phyloP scores from a whole-genome alignment of 2,329 filamentous ascomycete species.

The Paradendryphiella salina region DNA sequence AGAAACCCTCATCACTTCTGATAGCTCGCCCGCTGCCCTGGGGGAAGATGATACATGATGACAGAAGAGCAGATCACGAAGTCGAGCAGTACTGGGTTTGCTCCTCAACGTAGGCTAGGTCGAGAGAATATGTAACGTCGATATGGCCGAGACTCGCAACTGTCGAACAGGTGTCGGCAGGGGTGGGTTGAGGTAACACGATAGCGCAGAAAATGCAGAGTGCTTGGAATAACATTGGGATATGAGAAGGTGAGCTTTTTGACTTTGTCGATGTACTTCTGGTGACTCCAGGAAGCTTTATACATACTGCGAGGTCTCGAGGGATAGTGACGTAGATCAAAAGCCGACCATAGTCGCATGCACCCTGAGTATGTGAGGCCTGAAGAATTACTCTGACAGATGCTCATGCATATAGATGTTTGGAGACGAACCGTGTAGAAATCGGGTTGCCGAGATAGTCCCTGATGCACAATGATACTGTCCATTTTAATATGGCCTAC shows the following conservation, averaged over 20 bases:
- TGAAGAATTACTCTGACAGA: too few species aligned
- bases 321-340: neutral
- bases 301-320: neutral
- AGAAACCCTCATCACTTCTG: slow-evolving; percentile 57
- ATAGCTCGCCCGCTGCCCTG: slow-evolving; percentile 55
- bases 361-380: neutral
- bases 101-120: slow-evolving; percentile 32
- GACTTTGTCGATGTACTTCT: neutral
- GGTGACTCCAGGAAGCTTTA: neutral
- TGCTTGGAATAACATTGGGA: slow-evolving; percentile 4
- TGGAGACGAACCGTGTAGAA: neutral
- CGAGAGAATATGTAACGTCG: slow-evolving; percentile 23
- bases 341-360: neutral
- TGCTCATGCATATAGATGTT: neutral
- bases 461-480: neutral
- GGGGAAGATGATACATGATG: slow-evolving; percentile 41
- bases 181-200: slow-evolving; percentile 1
- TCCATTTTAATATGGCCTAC: too few species aligned
- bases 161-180: slow-evolving; percentile 27
- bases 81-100: slow-evolving; percentile 41
- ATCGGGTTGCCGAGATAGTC: neutral
- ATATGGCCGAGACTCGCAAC: slow-evolving; percentile 30
- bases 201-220: slow-evolving; percentile 2
- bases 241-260: neutral
- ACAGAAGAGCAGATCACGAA: slow-evolving; percentile 36